Evolutionary conservation across 208 protist genomes (phyloP).

Genomic region (Endotrypanum monterogeii): DNA sequence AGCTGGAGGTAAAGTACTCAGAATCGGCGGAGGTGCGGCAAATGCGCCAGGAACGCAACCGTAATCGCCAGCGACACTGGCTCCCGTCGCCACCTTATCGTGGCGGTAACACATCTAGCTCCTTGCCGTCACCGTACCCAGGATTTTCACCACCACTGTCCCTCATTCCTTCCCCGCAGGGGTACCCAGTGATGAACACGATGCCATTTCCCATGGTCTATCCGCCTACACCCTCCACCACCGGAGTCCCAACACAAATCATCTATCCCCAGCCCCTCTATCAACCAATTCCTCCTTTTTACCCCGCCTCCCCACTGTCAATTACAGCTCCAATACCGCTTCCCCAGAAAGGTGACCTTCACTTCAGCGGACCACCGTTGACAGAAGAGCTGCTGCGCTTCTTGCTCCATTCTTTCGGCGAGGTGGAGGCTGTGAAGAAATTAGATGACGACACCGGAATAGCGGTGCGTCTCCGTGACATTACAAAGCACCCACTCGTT

Average conservation of each 20-base stretch:
- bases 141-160: conserved; percentile 38
- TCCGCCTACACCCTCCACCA: conserved; percentile 31
- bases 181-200: conserved; percentile 42
- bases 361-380: conserved; percentile 58
- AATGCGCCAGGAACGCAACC: conserved; percentile 89
- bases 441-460: conserved; percentile 51
- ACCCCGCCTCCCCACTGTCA: conserved; percentile 30
- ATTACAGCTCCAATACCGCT: conserved; percentile 33
- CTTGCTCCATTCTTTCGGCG: conserved; percentile 70
- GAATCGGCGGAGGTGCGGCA: conserved; percentile 81
- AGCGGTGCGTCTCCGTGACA: conserved; percentile 64
- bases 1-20: conserved; percentile 87
- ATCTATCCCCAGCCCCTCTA: conserved; percentile 45
- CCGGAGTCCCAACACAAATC: conserved; percentile 38
- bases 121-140: conserved; percentile 29
- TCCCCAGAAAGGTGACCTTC: conserved; percentile 73
- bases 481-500: conserved; percentile 51
- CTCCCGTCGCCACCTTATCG: conserved; percentile 73
- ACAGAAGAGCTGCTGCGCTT: conserved; percentile 60
- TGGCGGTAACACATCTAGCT: conserved; percentile 31
- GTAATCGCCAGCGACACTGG: conserved; percentile 75
- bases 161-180: conserved; percentile 62
- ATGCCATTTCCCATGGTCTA: conserved; percentile 65
- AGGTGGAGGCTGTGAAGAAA: conserved; percentile 50
- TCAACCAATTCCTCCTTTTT: conserved; percentile 31